phyloP scores from a whole-genome alignment of 129 eudicot genomes.

The Flaveria ramosissima region DNA sequence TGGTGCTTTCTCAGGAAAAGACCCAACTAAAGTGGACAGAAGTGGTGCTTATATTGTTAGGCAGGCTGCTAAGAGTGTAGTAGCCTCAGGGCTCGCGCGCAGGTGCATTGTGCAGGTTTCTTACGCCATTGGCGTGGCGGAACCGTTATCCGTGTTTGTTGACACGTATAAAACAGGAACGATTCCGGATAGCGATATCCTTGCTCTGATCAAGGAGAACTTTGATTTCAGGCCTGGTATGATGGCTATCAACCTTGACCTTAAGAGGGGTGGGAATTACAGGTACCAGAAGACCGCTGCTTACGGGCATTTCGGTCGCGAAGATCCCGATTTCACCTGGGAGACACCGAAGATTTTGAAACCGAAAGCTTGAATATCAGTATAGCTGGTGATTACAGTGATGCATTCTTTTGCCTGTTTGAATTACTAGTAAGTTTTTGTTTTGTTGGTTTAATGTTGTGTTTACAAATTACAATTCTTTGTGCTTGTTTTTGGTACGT shows the following conservation, averaged over 20 bases:
- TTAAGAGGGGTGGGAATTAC: slow-evolving; percentile 65
- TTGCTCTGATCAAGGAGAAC: slow-evolving; percentile 63
- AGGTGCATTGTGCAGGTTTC: slow-evolving; percentile 73
- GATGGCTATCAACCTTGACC: slow-evolving; percentile 72
- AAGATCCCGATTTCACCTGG: slow-evolving; percentile 79
- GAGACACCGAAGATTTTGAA: slow-evolving; percentile 65
- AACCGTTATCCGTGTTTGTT: slow-evolving; percentile 70
- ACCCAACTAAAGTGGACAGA: slow-evolving; percentile 69
- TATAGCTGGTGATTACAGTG: too few relatives aligned
- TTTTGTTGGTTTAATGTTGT: slow-evolving; percentile 28
- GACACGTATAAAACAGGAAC: slow-evolving; percentile 73
- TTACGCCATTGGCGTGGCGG: slow-evolving; percentile 77
- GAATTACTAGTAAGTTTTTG: background rate
- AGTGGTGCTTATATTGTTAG: slow-evolving; percentile 81
- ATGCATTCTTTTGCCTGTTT: too few relatives aligned
- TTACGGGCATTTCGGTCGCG: slow-evolving; percentile 79
- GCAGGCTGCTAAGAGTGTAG: slow-evolving; percentile 73
- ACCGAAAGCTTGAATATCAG: slow-evolving; percentile 48
- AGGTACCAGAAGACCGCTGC: slow-evolving; percentile 85
- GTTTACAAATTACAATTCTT: slow-evolving; percentile 26
- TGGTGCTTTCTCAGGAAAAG: slow-evolving; percentile 75
- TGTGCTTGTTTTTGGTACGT: slow-evolving; percentile 25
- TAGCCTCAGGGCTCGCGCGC: slow-evolving; percentile 72
- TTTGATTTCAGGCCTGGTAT: slow-evolving; percentile 77
- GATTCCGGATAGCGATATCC: slow-evolving; percentile 63